Conservation (phyloP, 2,329 filamentous ascomycete species). For the Xylariaceae sp. region DNA sequence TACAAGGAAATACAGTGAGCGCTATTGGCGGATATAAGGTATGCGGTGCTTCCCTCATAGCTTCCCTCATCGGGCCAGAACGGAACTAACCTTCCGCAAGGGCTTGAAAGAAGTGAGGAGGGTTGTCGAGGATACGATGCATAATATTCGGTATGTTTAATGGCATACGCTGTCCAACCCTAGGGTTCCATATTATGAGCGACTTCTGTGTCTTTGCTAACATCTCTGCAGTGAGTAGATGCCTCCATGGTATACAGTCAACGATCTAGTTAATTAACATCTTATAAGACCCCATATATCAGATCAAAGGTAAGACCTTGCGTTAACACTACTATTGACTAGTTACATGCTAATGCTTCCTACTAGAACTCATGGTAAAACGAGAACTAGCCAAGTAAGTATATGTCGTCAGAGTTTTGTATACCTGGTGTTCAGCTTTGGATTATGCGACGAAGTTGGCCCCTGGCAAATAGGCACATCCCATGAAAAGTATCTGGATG, state of each 20-base stretch:
- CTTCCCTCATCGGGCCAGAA: neutral
- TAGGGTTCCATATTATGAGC: neutral
- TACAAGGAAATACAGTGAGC: constrained; percentile 92
- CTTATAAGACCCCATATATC: constrained; percentile 69
- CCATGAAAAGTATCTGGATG: neutral
- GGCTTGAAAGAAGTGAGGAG: constrained; percentile 87
- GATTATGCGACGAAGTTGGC: neutral
- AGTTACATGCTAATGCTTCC: neutral
- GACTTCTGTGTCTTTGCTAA: constrained; percentile 1
- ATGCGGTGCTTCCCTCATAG: neutral
- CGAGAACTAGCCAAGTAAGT: constrained; percentile 86
- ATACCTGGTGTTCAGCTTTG: neutral
- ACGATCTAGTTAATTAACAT: neutral
- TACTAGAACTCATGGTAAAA: constrained; percentile 58
- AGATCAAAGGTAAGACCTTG: constrained; percentile 34
- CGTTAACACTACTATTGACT: neutral
- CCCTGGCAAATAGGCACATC: neutral
- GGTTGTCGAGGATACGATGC: constrained; percentile 93
- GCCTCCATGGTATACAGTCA: neutral
- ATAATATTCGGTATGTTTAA: constrained; percentile 60
- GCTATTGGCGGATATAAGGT: constrained; percentile 83
- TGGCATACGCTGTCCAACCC: neutral
- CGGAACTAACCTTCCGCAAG: constrained; percentile 14
- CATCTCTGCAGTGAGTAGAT: constrained; percentile 7
- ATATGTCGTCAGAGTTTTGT: constrained; percentile 34